These are phyloP conservation scores for Sugiyamaella neomexicana DNA, from an alignment of 1,139 yeast genomes.

Conservation along the genomic window DNA sequence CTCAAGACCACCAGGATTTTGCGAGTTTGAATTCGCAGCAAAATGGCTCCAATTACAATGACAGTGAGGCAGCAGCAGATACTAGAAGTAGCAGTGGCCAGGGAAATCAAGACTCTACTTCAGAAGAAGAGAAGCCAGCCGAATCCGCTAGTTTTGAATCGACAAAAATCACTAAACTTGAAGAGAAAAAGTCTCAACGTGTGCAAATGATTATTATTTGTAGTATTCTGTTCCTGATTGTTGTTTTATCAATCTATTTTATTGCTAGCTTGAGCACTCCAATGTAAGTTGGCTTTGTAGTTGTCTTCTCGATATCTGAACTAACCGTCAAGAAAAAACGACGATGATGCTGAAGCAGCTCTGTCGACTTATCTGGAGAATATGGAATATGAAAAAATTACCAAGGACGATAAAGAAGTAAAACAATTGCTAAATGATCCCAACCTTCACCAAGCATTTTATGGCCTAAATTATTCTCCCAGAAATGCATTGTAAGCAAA, in stretches of 20 bases:
- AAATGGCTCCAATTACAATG: neutral
- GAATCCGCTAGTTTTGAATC: neutral
- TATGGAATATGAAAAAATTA: slow-evolving; percentile 3
- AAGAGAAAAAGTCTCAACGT: slow-evolving; percentile 5
- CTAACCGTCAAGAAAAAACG: neutral
- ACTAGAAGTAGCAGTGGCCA: neutral
- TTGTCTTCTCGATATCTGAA: no score
- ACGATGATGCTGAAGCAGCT: neutral
- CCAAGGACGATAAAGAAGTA: slow-evolving; percentile 27
- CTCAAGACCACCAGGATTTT: neutral
- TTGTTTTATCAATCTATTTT: slow-evolving; percentile 5
- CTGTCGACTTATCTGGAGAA: neutral
- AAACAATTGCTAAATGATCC: slow-evolving; percentile 36
- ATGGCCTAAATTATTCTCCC: slow-evolving; percentile 66
- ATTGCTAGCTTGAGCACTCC: slow-evolving; percentile 6
- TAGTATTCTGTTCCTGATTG: slow-evolving; percentile 1
- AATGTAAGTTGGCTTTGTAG: slow-evolving; percentile 2
- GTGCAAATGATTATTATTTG: slow-evolving; percentile 9
- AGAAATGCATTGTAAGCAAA: slow-evolving; percentile 40
- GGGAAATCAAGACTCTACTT: neutral
- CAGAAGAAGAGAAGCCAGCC: neutral
- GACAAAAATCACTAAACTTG: neutral
- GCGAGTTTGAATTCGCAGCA: neutral
- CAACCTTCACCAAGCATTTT: slow-evolving; percentile 45
- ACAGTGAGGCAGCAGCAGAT: neutral